Evolutionary conservation across 2,329 filamentous ascomycete species (phyloP).

Genomic region (Sclerotinia glacialis): DNA sequence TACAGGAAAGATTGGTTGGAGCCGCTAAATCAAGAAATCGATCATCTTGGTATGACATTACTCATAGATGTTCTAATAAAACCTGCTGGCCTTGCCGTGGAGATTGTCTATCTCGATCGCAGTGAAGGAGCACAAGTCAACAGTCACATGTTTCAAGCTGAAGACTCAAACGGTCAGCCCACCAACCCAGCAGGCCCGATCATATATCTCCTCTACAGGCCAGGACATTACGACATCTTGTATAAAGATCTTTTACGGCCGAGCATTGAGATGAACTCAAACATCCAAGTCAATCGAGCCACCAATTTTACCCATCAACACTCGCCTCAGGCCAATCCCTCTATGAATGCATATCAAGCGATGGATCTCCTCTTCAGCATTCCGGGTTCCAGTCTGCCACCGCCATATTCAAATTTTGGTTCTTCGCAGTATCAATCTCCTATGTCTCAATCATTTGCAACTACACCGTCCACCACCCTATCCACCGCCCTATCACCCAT

Average conservation of each 20-base stretch:
- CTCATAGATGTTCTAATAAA: constrained; percentile 77
- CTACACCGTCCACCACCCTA: constrained; percentile 33
- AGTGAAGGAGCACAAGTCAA: constrained; percentile 76
- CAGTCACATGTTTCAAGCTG: constrained; percentile 44
- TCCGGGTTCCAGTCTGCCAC: constrained; percentile 34
- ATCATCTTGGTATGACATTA: constrained; percentile 79
- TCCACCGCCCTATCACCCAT: constrained; percentile 36
- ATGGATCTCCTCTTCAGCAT: constrained; percentile 34
- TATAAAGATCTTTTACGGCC: constrained; percentile 57
- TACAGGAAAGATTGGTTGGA: constrained; percentile 73
- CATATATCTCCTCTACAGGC: constrained; percentile 63
- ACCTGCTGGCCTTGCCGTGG: constrained; percentile 73
- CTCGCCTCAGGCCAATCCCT: constrained; percentile 42
- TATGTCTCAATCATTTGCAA: constrained; percentile 33
- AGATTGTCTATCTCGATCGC: constrained; percentile 88
- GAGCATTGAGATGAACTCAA: constrained; percentile 36
- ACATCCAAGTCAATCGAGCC: constrained; percentile 55
- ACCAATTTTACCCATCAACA: constrained; percentile 47
- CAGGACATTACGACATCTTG: constrained; percentile 89
- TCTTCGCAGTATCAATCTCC: constrained; percentile 29
- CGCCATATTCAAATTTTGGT: constrained; percentile 32
- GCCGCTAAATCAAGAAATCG: constrained; percentile 77
- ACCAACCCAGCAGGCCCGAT: constrained; percentile 46
- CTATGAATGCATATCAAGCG: constrained; percentile 41
- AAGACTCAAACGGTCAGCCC: constrained; percentile 42